Base-by-base conservation (phyloP, 495 filamentous ascomycete genomes). In the Xylaria castorea region DNA sequence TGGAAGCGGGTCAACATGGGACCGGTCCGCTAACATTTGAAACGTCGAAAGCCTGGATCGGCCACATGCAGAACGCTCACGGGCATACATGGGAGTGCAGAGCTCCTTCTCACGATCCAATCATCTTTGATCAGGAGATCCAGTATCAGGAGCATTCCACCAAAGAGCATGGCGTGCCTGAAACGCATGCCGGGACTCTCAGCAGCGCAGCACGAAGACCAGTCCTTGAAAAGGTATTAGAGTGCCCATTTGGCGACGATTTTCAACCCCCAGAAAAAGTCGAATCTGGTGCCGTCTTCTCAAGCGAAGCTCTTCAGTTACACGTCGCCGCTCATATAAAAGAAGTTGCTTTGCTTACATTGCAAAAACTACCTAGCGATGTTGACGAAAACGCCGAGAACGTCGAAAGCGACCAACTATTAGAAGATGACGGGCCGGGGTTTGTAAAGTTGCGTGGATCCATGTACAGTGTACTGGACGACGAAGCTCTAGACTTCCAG, bases 241-340 rank as follows among this genome's bases (percentile, higher is more conserved):
- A 78, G 40, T 80, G 79, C 57, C 79, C 79, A 38, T 80, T 80
- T 79, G 77, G 77, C 58, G 77, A 80, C 61, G 77, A 80, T 62
- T 80, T 80, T 68, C 65, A 74, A 61, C 44, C 68, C 53, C 68
- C 77, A 40, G 79, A 62, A 74, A 78, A 76, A 12, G 65, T 72
- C 53, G 74, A 78, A 62, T 60, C 74, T 18, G 78, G 70, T 53
- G 25, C 68, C 27, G 73, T 80, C 62, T 80, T 80, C 71, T 76
- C 74, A 65, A 80, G 73, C 62, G 77, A 79, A 71, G 76, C 75
- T 74, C 77, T 80, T 18, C 77, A 80, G 70, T 75, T 61, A 74
- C 79, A 80, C 70, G 72, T 80, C 58, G 77, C 79, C 70, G 75
- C 57, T 57, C 78, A 81, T 74, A 81, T 81, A 20, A 81, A 81